Evolutionary conservation across 2,329 filamentous ascomycete species (phyloP), one percentile per base, ranked within the genome.

Genomic region (Parascedosporium putredinis): DNA sequence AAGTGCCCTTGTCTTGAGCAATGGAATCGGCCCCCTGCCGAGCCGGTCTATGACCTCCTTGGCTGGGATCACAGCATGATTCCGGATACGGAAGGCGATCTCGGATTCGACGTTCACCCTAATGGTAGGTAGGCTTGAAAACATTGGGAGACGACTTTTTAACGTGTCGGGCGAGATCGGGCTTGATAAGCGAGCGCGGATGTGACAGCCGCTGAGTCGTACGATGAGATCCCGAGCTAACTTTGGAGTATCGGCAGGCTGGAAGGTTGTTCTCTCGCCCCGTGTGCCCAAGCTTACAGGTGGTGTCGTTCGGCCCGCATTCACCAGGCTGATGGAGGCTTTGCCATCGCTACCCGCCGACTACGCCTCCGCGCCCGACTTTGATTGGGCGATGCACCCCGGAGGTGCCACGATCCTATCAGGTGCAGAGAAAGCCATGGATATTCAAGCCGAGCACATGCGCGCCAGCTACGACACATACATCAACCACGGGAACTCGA

Each of bases 371-470:
- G 68, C 81, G 0, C 61, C 69, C 0, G 76, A 83, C 52, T 85
- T 84, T 55, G 83, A 87, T 66, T 87, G 83, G 83, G 83, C 82
- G 1, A 74, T 87, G 59, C 83, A 87, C 56, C 83, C 83, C 0
- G 83, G 83, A 4, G 83, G 83, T 16, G 71, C 79, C 1, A 79
- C 81, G 1, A 84, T 87, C 38, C 67, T 87, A 2, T 72, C 78
- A 0, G 80, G 81, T 1, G 78, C 83, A 1, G 77, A 85, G 60
- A 67, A 67, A 38, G 70, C 68, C 1, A 71, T 87, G 68, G 61
- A 65, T 5, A 73, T 86, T 44, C 71, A 70, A 0, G 65, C 79
- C 0, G 76, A 83, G 56, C 81, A 85, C 55, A 79, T 86, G 67
- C 72, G 81, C 45, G 81, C 82, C n/a, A 83, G 79, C 52, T 84